phyloP scores from a whole-genome alignment of 768 basidiomycete genomes.

The Boletus rex-veris region DNA sequence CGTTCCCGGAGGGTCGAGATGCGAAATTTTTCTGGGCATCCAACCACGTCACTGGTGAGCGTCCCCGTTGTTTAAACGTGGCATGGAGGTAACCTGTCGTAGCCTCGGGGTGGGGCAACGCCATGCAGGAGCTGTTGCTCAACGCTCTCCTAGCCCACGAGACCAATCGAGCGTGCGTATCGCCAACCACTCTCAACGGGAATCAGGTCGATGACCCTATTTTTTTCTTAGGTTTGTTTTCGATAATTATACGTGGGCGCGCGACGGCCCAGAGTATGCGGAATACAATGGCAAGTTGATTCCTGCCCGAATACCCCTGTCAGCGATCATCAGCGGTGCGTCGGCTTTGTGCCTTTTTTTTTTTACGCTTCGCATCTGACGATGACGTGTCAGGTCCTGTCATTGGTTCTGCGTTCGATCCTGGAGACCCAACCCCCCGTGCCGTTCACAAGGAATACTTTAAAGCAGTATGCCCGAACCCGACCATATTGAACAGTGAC shows the following conservation, averaged over 20 bases:
- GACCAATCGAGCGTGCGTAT: conserved; percentile 46
- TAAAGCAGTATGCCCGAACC: conserved; percentile 45
- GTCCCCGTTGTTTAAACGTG: neutral
- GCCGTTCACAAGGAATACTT: conserved; percentile 47
- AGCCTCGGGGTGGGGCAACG: conserved; percentile 63
- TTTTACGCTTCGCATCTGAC: neutral
- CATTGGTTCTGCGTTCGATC: conserved; percentile 39
- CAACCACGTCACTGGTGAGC: conserved; percentile 44
- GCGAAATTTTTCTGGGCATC: conserved; percentile 47
- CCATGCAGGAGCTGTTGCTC: conserved; percentile 54
- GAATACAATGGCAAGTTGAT: conserved; percentile 48
- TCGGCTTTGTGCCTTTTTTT: neutral
- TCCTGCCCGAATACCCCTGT: conserved; percentile 53
- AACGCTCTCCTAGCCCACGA: conserved; percentile 48
- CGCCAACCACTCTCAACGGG: no score
- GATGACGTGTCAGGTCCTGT: conserved; percentile 35
- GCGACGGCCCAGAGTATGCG: conserved; percentile 39
- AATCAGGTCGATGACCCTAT: neutral
- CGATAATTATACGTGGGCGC: conserved; percentile 56
- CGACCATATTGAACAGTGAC: conserved; percentile 30
- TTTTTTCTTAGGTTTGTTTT: conserved; percentile 45
- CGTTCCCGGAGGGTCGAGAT: conserved; percentile 39
- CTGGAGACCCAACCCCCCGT: conserved; percentile 37
- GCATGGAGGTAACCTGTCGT: neutral
- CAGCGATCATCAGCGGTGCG: conserved; percentile 50